A percentile compares a stretch with the other conserved stretches of the same genome.
Evolutionary conservation across 2,329 filamentous ascomycete species (phyloP).

Genomic region (Talaromyces sp.): DNA sequence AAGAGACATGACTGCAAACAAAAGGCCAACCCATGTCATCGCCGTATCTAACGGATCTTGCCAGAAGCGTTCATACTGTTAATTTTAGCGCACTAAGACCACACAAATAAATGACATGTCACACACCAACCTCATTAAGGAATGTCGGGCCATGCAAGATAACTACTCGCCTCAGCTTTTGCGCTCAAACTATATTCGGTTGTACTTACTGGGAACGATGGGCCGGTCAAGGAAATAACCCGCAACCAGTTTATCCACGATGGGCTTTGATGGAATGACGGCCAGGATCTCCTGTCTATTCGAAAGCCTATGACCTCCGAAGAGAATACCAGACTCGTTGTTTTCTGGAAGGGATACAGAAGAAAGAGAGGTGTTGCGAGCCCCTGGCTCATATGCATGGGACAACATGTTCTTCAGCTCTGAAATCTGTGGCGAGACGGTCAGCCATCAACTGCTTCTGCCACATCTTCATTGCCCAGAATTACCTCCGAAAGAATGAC

Average conservation of each 20-base stretch:
- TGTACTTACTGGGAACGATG: constrained; percentile 3
- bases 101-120: background rate
- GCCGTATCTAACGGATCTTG: background rate
- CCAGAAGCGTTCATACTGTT: constrained; percentile 11
- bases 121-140: constrained; percentile 6
- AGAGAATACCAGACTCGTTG: background rate
- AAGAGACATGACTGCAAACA: constrained; percentile 7
- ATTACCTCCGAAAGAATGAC: constrained; percentile 6
- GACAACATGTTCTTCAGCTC: background rate
- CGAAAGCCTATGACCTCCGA: background rate
- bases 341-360: background rate
- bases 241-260: constrained; percentile 6
- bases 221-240: constrained; percentile 9
- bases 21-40: background rate
- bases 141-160: constrained; percentile 7
- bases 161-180: constrained; percentile 1
- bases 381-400: background rate
- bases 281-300: constrained; percentile 6
- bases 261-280: constrained; percentile 1
- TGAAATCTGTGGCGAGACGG: background rate
- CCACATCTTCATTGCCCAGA: background rate
- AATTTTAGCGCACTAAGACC: background rate
- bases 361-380: background rate
- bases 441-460: background rate
- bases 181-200: background rate